Conservation (phyloP, 371 early-diverging fungal genomes). For the Mucor piriformis region DNA sequence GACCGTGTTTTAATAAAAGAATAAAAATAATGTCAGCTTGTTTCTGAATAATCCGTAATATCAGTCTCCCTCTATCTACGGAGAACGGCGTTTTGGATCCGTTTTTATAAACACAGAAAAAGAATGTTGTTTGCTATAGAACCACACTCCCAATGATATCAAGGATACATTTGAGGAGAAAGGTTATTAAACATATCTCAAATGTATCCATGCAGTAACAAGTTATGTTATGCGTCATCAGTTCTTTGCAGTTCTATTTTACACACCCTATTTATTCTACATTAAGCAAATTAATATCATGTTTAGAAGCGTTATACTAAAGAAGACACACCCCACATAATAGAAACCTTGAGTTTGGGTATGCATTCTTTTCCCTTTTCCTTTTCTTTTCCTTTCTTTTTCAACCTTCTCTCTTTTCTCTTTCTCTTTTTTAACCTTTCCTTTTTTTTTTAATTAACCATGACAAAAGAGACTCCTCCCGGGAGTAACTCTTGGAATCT, state of each 20-base stretch:
- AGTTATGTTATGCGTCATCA: slow-evolving; percentile 2
- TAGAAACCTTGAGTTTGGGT: not conserved
- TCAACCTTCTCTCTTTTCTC: slow-evolving; percentile 3
- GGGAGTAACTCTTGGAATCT: slow-evolving; percentile 19
- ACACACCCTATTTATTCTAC: slow-evolving; percentile 1
- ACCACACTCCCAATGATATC: not conserved
- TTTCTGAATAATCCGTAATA: slow-evolving; percentile 1
- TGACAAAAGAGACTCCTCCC: slow-evolving; percentile 17
- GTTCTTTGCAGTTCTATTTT: not conserved
- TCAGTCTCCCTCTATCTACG: slow-evolving; percentile 1
- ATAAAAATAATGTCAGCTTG: not conserved
- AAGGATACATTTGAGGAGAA: not conserved
- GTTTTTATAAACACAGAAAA: not conserved
- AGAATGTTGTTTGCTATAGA: not conserved
- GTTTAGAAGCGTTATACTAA: slow-evolving; percentile 1
- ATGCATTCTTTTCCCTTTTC: slow-evolving; percentile 8
- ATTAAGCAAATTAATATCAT: slow-evolving; percentile 17
- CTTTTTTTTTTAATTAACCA: slow-evolving; percentile 9
- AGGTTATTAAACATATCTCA: slow-evolving; percentile 5
- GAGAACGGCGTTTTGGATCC: not conserved
- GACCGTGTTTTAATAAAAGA: not conserved
- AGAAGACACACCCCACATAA: not conserved
- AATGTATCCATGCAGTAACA: not conserved
- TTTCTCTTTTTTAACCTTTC: slow-evolving; percentile 3
- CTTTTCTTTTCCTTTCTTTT: slow-evolving; percentile 3